These are phyloP conservation scores for Pachysandra terminalis DNA, from an alignment of 164 flowering plant genomes.

Conservation along the genomic window DNA sequence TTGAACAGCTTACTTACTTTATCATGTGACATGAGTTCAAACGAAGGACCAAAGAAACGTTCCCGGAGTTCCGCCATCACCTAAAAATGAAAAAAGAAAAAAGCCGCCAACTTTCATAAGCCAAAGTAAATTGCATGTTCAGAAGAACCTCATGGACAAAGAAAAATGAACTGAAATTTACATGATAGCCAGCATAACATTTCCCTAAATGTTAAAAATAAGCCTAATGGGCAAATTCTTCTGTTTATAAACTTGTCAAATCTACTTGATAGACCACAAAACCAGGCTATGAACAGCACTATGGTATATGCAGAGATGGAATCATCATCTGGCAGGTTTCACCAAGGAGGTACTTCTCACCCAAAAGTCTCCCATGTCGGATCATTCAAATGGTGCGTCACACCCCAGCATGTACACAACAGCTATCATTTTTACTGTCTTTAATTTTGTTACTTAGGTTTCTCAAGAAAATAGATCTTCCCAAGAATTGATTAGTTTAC, in stretches of 20 bases:
- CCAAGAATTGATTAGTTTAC: conserved; percentile 27
- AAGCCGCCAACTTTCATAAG: not conserved
- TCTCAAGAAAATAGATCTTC: not conserved
- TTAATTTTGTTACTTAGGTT: not conserved
- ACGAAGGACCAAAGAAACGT: conserved; percentile 88
- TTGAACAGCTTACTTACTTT: conserved; percentile 42
- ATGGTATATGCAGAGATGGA: not conserved
- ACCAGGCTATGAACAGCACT: not conserved
- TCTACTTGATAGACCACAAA: not conserved
- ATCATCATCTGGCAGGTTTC: not conserved
- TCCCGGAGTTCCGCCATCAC: conserved; percentile 74
- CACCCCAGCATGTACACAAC: no score
- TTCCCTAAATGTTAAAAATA: not conserved
- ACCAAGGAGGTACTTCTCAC: not conserved
- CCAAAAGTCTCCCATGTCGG: not conserved
- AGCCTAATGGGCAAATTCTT: not conserved
- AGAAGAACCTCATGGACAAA: not conserved
- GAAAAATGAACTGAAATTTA: no score
- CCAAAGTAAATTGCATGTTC: not conserved
- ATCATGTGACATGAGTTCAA: conserved; percentile 85
- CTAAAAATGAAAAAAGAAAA: conserved; percentile 26
- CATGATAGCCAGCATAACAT: not conserved
- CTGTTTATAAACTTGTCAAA: not conserved
- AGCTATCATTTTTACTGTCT: no score
- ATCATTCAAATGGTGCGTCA: no score